Base-by-base conservation (phyloP, 345 rosid genomes). In the Heritiera littoralis region DNA sequence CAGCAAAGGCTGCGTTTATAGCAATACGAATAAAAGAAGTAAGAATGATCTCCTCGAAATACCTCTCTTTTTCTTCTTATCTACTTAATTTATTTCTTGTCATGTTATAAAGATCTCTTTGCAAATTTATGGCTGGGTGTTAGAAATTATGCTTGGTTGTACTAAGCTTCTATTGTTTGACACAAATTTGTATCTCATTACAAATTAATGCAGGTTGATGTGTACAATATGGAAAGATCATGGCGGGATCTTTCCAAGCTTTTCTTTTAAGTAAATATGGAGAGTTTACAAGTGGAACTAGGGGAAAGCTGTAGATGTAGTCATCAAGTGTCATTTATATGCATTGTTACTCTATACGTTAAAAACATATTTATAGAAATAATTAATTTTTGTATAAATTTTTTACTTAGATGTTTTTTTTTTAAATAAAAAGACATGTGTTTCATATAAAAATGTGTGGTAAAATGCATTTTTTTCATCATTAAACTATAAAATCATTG, bases 1-100 rank as follows among this genome's bases (percentile, higher is more conserved):
- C 86, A 3, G 77, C 86, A 18, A 89, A 84, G 72, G 92, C 93
- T 76, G 86, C 80, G 58, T 87, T 89, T 77, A 86, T 92, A 64
- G 89, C 93, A n/a, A 87, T 83, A 84, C 89, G 87, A 82, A 88
- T 92, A 75, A 89, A 87, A 76, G 90, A 86, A 11, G 96, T 92
- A 81, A 86, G 96, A 85, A 80, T 64, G 51, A 84, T 61, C 43
- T 59, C 20, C 60, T 18, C 1, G 61, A 58, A 55, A 43, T 30
- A 35, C 38, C 3, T 35, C 3, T 35, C 38, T 35, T 35, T 1
- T 35, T 23, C 69, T 78, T 49, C 41, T 46, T 65, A 7, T 20
- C 56, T 13, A 54, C 32, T 35, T 38, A 65, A 14, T 15, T 32
- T 35, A 64, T 14, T 64, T 30, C 2, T 3, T 35, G 13, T 35